These are phyloP conservation scores for Solanum aculeatissimum DNA, from an alignment of 305 asterid species.

Conservation along the genomic window DNA sequence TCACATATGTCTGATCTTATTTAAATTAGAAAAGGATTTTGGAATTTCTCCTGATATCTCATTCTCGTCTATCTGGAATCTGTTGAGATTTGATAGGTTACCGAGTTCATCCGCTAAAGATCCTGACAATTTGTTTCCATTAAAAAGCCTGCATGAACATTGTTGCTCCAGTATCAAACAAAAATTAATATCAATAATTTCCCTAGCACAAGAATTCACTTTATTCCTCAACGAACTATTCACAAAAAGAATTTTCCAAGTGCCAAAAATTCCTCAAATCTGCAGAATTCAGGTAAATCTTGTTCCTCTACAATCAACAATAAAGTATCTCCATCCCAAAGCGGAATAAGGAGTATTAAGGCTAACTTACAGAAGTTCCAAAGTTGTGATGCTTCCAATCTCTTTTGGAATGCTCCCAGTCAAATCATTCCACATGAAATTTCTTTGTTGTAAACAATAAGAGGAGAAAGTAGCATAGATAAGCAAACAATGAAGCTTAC, in stretches of 20 bases:
- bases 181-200: background rate
- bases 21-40: constrained; percentile 21
- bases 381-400: constrained; percentile 23
- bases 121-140: constrained; percentile 36
- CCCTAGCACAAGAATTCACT: background rate
- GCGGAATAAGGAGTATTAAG: background rate
- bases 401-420: constrained; percentile 37
- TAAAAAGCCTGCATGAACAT: constrained; percentile 27
- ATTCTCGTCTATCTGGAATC: constrained; percentile 38
- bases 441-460: constrained; percentile 15
- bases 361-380: constrained; percentile 27
- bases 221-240: background rate
- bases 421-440: constrained; percentile 44
- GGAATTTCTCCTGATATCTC: constrained; percentile 37
- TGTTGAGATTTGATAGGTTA: constrained; percentile 20
- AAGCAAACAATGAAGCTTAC: background rate
- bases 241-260: background rate
- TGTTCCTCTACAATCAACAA: background rate
- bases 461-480: constrained; percentile 4
- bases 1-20: constrained; percentile 26
- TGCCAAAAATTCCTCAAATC: background rate
- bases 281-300: background rate
- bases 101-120: constrained; percentile 36
- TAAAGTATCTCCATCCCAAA: background rate
- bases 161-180: background rate